Base-by-base conservation (phyloP, 257 asterid genomes). In the Gynochthodes officinalis region DNA sequence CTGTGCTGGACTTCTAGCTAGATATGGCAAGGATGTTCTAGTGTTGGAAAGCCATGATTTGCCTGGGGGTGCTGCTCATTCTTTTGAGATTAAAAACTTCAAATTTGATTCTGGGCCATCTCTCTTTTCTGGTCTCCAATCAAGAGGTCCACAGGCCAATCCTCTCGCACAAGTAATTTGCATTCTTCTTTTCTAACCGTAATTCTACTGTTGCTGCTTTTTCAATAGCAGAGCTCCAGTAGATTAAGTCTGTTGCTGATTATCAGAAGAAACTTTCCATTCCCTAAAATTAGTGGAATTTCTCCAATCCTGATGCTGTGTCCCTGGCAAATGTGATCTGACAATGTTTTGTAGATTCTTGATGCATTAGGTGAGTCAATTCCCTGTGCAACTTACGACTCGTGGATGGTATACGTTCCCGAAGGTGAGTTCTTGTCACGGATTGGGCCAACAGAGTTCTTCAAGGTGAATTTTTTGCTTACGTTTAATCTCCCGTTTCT, bases 391-490 rank as follows among this genome's bases (percentile, higher is more conserved):
- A 78, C 77, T 35, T 91, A 94, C 69, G 96, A 94, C 82, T 91
- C 96, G 13, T 94, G 98, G 98, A 94, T 87, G 97, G 97, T 94
- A 23, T 87, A 83, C 78, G 67, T 94, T 78, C 98, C 98, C 4
- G 98, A 94, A 85, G 98, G 96, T 60, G 98, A 94, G 75, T 94
- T 94, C 84, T 80, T 91, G 83, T 94, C 98, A 21, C 96, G 97
- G 71, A 94, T 94, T 76, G 98, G 98, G 49, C 97, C 97, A 32
- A 94, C 97, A 1, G 97, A 91, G 19, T 93, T 93, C 82, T 91
- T 81, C 77, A 90, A 91, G 96, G 98, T 90, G 71, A 81, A 48
- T 67, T 63, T 69, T 49, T 54, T 57, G 32, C 49, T 49, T 59
- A 49, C n/a, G n/a, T n/a, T n/a, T n/a, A n/a, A n/a, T 67, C 60